Conservation (phyloP, 306 rosid species). For the Quercus agrifolia region DNA sequence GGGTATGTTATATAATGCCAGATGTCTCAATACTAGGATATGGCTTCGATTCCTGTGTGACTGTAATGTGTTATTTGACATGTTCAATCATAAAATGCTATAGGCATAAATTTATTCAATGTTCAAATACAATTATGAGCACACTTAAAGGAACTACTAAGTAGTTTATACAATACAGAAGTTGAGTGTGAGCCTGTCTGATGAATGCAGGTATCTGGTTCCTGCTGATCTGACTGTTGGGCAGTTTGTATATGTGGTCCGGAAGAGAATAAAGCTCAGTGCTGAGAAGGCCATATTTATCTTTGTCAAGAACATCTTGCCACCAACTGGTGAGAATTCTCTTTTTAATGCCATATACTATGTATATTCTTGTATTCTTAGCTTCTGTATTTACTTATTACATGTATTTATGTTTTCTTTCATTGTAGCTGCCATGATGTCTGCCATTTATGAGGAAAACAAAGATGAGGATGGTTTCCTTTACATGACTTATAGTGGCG, state of each 20-base stretch:
- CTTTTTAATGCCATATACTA: neutral
- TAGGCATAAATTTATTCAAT: neutral
- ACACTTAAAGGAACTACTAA: neutral
- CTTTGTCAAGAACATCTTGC: constrained; percentile 76
- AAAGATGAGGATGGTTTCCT: constrained; percentile 90
- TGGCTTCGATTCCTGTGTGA: neutral
- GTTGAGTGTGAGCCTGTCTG: neutral
- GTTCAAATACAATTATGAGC: neutral
- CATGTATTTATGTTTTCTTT: constrained; percentile 3
- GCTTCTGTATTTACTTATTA: neutral
- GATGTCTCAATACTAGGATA: neutral
- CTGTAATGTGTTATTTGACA: neutral
- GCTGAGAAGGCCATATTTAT: constrained; percentile 90
- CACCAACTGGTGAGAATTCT: constrained; percentile 66
- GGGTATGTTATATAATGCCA: neutral
- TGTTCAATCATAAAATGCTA: neutral
- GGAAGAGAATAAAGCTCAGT: constrained; percentile 79
- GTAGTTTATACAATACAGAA: neutral
- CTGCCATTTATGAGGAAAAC: constrained; percentile 81
- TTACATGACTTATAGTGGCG: constrained; percentile 90
- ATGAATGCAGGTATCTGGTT: constrained; percentile 69
- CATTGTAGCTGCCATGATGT: constrained; percentile 83
- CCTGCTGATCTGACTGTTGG: constrained; percentile 89
- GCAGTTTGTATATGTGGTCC: constrained; percentile 83
- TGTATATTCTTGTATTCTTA: neutral